Base-by-base conservation (phyloP, 148 eudicot genomes). In the Bassia scoparia region DNA sequence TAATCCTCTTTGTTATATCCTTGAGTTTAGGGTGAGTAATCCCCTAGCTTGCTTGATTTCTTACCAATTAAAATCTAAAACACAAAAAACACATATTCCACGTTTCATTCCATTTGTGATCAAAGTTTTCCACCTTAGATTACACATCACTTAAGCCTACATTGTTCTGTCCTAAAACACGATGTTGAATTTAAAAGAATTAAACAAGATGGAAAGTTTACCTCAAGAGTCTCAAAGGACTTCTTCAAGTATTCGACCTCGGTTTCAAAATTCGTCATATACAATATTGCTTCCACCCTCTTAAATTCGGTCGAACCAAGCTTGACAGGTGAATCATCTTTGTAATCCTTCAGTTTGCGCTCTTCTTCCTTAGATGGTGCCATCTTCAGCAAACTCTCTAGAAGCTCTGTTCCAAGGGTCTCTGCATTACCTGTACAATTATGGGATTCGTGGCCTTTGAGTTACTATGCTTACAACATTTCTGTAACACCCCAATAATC, bases 301-400 rank as follows among this genome's bases (percentile, higher is more conserved):
- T 84, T 92, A 73, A 95, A 95, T 60, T 95, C 99, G 46, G 97
- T 92, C n/a, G 87, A 88, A 70, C 97, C 96, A 61, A 95, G 96
- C 84, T 95, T 95, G 79, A 81, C 74, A 11, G 97, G 96, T 14
- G 94, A 92, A 84, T 87, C 94, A 76, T 88, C 96, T 80, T 89
- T 83, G 78, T 89, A 87, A 52, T 89, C 97, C 80, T 87, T 92
- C 24, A 95, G 84, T 69, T 88, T 95, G 68, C 93, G 78, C 73
- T 92, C 97, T 83, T 92, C 99, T 79, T 95, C 96, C 77, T 92
- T 92, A 3, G 92, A 84, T 11, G 99, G 99, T 56, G 97, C 96
- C 99, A 91, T 92, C 80, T 92, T 95, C 69, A 86, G 76, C 71
- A 95, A 84, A 84, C 92, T 86, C 80, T 95, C 99, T 68, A 95